Evolutionary conservation across 352 stramenopile species (phyloP), one percentile per base, ranked within the genome.

Genomic region (Pythium rhizo-oryzae): DNA sequence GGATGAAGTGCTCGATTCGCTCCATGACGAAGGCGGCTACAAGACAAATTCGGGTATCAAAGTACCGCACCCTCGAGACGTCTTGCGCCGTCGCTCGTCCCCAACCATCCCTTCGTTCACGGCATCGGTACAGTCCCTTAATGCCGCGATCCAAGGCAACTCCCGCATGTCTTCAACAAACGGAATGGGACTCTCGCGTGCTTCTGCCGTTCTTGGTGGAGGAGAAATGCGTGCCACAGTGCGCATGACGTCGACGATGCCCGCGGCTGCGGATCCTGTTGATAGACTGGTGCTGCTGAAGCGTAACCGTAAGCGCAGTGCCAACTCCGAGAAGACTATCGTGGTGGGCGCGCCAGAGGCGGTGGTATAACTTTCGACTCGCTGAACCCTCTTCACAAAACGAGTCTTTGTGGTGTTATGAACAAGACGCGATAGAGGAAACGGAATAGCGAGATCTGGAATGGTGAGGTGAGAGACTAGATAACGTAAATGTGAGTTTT

Each of bases 61-160:
- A 51, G 75, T 89, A 6, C 81, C 80, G 5, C 73, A 79, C 33
- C 71, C 80, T 16, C 81, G 77, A 18, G 74, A 89, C 19, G 63
- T 91, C 19, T 70, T 84, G 21, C 84, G 85, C 8, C 89, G 89
- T 55, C 81, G 85, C 6, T 96, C 89, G 16, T 94, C 87, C 5
- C 84, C 87, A n/a, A 92, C 84, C 18, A 91, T 94, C 54, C 89
- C 86, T n/a, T 90, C 89, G 21, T 93, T 96, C 62, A 94, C 87
- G 19, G 77, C 86, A 18, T 94, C 89, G 16, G 85, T 96, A 23
- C 85, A 94, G 69, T 93, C 86, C 25, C 72, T 96, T 1, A 90
- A 91, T 49, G 74, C 84, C 19, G 84, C 83, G 23, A 93, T 94
- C 65, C 86, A 96, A 65, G 80, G 72, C 56, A 91, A 80, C 23